These are phyloP conservation scores for Scedosporium boydii DNA, from an alignment of 2,329 filamentous ascomycete species.

Conservation along the genomic window DNA sequence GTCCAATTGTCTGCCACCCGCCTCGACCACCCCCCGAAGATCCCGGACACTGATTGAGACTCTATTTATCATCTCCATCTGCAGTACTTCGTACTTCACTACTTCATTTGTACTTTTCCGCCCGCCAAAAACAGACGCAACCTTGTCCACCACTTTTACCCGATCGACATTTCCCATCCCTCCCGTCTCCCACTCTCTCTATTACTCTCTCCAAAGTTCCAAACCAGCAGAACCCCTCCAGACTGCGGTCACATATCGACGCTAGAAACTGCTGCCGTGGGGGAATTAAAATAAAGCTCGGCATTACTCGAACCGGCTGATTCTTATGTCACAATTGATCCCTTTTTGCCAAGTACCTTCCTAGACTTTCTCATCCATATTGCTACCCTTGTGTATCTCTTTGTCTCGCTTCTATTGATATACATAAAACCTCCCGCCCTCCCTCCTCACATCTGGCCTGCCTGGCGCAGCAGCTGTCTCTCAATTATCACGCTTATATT, in stretches of 20 bases:
- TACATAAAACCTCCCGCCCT: not conserved
- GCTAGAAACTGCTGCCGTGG: not conserved
- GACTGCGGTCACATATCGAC: not conserved
- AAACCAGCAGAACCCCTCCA: not conserved
- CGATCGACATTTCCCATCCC: not conserved
- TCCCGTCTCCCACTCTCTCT: not conserved
- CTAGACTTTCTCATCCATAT: not conserved
- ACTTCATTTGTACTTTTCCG: not conserved
- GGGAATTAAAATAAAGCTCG: not conserved
- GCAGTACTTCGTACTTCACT: not conserved
- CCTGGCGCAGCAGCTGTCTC: slow-evolving; percentile 4
- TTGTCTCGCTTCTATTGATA: not conserved
- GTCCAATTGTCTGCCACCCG: not conserved
- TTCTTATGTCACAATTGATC: not conserved
- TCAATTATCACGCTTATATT: not conserved
- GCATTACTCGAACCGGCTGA: not conserved
- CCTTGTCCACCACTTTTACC: not conserved
- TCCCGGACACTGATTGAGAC: not conserved
- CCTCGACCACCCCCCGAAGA: not conserved
- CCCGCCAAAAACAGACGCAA: not conserved
- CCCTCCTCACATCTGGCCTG: slow-evolving; percentile 1
- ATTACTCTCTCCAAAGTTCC: no score
- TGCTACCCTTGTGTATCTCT: not conserved
- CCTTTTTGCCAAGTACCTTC: not conserved
- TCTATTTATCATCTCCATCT: not conserved